These are phyloP conservation scores for Aegilops tauschii DNA, from an alignment of 176 grass and related monocot genomes.

Conservation along the genomic window DNA sequence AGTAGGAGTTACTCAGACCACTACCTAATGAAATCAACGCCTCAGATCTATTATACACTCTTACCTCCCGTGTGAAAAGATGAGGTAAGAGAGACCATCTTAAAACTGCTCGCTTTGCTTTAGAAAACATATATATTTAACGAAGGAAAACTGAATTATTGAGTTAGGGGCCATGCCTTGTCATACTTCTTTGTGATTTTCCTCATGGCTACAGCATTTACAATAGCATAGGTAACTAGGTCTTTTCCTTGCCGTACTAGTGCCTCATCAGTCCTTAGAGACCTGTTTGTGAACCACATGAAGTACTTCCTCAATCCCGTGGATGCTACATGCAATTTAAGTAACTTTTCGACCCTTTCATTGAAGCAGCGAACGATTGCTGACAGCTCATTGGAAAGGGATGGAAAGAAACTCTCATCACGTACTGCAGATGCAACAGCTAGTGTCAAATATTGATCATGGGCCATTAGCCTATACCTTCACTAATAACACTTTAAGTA, in stretches of 20 bases:
- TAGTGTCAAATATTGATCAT: no score
- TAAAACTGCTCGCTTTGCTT: no score
- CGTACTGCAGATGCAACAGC: conserved; percentile 46
- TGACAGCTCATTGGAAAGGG: conserved; percentile 69
- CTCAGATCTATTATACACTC: no score
- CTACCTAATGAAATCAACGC: no score
- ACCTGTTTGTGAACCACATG: conserved; percentile 47
- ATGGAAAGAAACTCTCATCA: conserved; percentile 80
- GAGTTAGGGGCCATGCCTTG: conserved; percentile 38
- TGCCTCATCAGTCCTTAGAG: conserved; percentile 25
- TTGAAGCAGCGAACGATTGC: conserved; percentile 74
- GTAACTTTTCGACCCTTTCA: conserved; percentile 59
- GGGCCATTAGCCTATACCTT: no score
- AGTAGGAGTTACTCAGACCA: no score
- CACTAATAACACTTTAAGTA: no score
- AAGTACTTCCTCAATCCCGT: conserved; percentile 53
- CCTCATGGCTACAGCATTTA: conserved; percentile 84
- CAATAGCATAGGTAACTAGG: conserved; percentile 74
- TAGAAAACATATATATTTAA: no score
- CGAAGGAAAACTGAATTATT: no score
- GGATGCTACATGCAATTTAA: conserved; percentile 61
- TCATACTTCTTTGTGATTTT: conserved; percentile 92
- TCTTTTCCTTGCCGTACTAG: conserved; percentile 67
- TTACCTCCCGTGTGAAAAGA: no score
- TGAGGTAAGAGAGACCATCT: no score